Evolutionary conservation across 768 basidiomycete species (phyloP).

Genomic region (Leccinum rimulosum): DNA sequence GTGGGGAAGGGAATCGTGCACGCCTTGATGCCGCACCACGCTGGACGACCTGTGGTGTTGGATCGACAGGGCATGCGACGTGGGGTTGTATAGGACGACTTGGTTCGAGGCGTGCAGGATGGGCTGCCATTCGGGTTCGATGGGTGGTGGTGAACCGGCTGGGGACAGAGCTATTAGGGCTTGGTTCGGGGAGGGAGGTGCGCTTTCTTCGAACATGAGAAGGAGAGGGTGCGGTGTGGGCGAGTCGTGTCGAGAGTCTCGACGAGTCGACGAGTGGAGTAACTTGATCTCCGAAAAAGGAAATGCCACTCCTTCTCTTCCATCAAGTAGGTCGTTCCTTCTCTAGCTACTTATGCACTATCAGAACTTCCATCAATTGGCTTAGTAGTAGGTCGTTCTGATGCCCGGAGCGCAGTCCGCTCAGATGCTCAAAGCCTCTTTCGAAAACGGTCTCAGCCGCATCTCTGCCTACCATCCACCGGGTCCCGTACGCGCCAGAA

Average conservation of each 20-base stretch:
- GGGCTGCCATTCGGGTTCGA: slow-evolving; percentile 60
- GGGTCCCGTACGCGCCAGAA: too few relatives aligned
- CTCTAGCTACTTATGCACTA: too few relatives aligned
- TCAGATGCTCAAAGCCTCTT: too few relatives aligned
- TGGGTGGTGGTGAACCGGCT: not conserved
- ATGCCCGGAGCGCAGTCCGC: too few relatives aligned
- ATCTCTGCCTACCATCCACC: too few relatives aligned
- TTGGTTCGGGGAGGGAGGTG: slow-evolving; percentile 31
- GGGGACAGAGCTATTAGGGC: slow-evolving; percentile 30
- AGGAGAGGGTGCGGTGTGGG: not conserved
- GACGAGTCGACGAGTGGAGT: too few relatives aligned
- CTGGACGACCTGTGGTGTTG: slow-evolving; percentile 31
- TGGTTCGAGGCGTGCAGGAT: slow-evolving; percentile 84
- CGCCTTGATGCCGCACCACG: not conserved
- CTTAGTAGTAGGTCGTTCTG: too few relatives aligned
- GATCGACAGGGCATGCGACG: slow-evolving; percentile 78
- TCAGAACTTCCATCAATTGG: too few relatives aligned
- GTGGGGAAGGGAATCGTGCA: slow-evolving; percentile 12
- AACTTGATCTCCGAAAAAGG: not conserved
- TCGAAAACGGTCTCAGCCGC: too few relatives aligned
- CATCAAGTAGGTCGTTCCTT: too few relatives aligned
- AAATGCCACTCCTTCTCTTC: not conserved
- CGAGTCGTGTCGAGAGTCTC: not conserved
- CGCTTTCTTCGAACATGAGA: slow-evolving; percentile 23
- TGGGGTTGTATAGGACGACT: slow-evolving; percentile 84